Percentiles rank a stretch among this genome's conserved stretches.
Conservation (phyloP, 2,329 filamentous ascomycete species). For the Cladophialophora yegresii region DNA sequence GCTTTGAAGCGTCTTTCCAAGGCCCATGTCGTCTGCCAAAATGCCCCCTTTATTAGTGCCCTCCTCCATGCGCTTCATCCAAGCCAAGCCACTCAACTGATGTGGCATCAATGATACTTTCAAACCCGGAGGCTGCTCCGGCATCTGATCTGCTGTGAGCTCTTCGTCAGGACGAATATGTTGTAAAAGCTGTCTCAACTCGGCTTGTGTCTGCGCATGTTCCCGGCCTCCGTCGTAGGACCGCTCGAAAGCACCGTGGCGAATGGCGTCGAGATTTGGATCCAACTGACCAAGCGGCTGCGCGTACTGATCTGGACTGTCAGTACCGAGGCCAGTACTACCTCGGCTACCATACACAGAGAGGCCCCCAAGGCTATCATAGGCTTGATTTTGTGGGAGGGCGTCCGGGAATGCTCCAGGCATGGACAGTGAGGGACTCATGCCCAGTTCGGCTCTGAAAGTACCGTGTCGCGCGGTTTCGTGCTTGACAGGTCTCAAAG, state of each 20-base stretch:
- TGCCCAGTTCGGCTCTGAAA: not conserved
- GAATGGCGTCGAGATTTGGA: not conserved
- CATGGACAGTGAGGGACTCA: constrained; percentile 9
- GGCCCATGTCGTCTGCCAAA: constrained; percentile 77
- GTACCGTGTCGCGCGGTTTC: not conserved
- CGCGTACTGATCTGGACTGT: not conserved
- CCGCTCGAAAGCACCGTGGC: not conserved
- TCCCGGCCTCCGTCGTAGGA: constrained; percentile 40
- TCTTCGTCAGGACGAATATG: constrained; percentile 75
- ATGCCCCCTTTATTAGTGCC: constrained; percentile 74
- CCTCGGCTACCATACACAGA: constrained; percentile 25
- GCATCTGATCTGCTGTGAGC: constrained; percentile 57
- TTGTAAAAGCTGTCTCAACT: constrained; percentile 68
- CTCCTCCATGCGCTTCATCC: constrained; percentile 74
- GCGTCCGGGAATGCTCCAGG: constrained; percentile 31
- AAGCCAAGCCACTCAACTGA: constrained; percentile 74
- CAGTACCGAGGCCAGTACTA: not conserved
- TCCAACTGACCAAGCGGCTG: not conserved
- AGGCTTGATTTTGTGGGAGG: constrained; percentile 17
- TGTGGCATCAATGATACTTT: constrained; percentile 73
- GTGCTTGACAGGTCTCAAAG: not conserved
- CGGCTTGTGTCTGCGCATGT: constrained; percentile 59
- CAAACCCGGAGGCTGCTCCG: constrained; percentile 65
- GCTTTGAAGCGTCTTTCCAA: constrained; percentile 82
- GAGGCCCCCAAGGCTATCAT: constrained; percentile 24